Base-by-base conservation (phyloP, 768 basidiomycete species). In the Termitomyces sp. region DNA sequence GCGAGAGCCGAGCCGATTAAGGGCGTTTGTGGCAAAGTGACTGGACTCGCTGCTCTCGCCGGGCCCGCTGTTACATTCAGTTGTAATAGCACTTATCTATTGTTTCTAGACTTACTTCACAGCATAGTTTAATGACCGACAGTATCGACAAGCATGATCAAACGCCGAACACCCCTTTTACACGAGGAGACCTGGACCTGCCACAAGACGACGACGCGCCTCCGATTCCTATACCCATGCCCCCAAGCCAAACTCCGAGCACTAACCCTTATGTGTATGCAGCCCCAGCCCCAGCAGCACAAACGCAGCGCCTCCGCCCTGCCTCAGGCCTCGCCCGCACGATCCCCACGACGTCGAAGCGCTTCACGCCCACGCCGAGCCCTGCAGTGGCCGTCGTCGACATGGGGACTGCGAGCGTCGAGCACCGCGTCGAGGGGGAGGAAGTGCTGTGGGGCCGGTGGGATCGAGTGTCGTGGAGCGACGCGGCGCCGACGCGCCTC, bases 171-270 rank as follows among this genome's bases (percentile, higher is more conserved):
- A 13, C 39, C 29, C 52, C 39, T 53, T 42, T 43, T 34, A 44
- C 31, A 54, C 27, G 31, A 20, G 42, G 32, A 16, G 31, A 18
- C 29, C 47, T 18, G 16, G 26, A n/a, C n/a, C n/a, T 47, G 10
- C 46, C 43, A 37, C 18, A 46, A 4, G 55, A 54, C 12, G 46
- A 24, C 13, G 55, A 53, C n/a, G 41, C 26, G 12, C 60, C 53
- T 7, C 60, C 60, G 0, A 55, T 61, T 6, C 60, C 60, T 2
- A 58, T 61, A 49, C 60, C 60, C 42, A 57, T 52, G 20, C 60
- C 60, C 5, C 50, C 32, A 10, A 56, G 39, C 32, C 60, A 61
- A 39, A 55, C 53, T 14, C 24, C 6, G 6, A 6, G 29, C 27
- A 6, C 5, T 14, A 5, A 7, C 24, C 7, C 12, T 12, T 44